Evolutionary conservation across 805 yeast species (phyloP).

Genomic region (Teunomyces pallodes): DNA sequence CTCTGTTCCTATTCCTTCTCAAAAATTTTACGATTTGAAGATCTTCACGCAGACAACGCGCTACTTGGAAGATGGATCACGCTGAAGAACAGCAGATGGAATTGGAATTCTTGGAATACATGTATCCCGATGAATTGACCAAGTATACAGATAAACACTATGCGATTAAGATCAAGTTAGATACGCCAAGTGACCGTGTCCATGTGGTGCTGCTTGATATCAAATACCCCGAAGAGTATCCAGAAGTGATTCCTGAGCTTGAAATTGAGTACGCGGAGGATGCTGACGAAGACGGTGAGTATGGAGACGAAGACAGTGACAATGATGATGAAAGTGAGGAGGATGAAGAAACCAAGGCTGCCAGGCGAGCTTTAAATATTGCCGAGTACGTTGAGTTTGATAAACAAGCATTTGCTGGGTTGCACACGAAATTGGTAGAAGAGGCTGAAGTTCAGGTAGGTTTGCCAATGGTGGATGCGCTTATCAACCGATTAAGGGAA

Average conservation of each 20-base stretch:
- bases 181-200: slow-evolving; percentile 58
- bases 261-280: slow-evolving; percentile 33
- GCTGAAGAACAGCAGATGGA: slow-evolving; percentile 86
- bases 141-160: slow-evolving; percentile 47
- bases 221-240: slow-evolving; percentile 73
- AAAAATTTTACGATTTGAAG: neutral
- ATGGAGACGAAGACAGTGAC: slow-evolving; percentile 32
- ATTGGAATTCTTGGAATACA: slow-evolving; percentile 82
- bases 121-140: slow-evolving; percentile 88
- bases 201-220: slow-evolving; percentile 62
- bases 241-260: slow-evolving; percentile 72
- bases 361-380: slow-evolving; percentile 46
- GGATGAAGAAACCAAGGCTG: slow-evolving; percentile 26
- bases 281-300: slow-evolving; percentile 21
- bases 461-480: slow-evolving; percentile 85
- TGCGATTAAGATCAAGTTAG: slow-evolving; percentile 60
- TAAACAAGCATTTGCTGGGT: slow-evolving; percentile 41
- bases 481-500: slow-evolving; percentile 77
- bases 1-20: neutral
- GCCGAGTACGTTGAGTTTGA: slow-evolving; percentile 60
- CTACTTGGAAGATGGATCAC: slow-evolving; percentile 55
- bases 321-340: slow-evolving; percentile 44
- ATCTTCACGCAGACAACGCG: neutral
- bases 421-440: slow-evolving; percentile 42
- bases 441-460: slow-evolving; percentile 82